Conservation (phyloP, 2,329 filamentous ascomycete genomes). For the Arthrobotrys sphaeroides region DNA sequence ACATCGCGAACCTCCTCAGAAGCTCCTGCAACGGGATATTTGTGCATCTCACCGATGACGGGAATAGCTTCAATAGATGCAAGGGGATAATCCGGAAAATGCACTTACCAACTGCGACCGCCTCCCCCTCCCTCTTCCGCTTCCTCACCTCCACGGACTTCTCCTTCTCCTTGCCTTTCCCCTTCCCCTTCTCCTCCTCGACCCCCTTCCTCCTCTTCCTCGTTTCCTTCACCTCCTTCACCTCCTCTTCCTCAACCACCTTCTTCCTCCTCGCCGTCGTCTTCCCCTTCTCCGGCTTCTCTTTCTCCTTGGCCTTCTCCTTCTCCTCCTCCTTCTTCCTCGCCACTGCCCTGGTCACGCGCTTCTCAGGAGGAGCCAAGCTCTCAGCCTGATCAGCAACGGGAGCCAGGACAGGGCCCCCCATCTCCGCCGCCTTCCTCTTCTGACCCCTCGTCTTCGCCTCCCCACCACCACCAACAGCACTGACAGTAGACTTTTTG, state of each 20-base stretch:
- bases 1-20: not conserved
- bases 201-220: not conserved
- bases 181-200: not conserved
- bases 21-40: not conserved
- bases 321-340: conserved; percentile 26
- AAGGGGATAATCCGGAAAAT: not conserved
- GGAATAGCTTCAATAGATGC: not conserved
- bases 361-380: conserved; percentile 42
- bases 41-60: not conserved
- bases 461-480: conserved; percentile 19
- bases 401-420: conserved; percentile 9
- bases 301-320: conserved; percentile 8
- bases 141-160: not conserved
- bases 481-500: conserved; percentile 5
- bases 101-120: conserved; percentile 14
- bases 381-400: conserved; percentile 26
- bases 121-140: not conserved
- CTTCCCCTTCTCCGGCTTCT: not conserved
- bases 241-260: not conserved
- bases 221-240: not conserved
- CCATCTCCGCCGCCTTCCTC: conserved; percentile 50
- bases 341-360: conserved; percentile 36
- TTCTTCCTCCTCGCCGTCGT: conserved; percentile 14
- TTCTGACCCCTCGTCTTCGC: conserved; percentile 37
- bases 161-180: not conserved